Evolutionary conservation across 805 yeast species (phyloP).

Genomic region (Barnettozyma siamensis): DNA sequence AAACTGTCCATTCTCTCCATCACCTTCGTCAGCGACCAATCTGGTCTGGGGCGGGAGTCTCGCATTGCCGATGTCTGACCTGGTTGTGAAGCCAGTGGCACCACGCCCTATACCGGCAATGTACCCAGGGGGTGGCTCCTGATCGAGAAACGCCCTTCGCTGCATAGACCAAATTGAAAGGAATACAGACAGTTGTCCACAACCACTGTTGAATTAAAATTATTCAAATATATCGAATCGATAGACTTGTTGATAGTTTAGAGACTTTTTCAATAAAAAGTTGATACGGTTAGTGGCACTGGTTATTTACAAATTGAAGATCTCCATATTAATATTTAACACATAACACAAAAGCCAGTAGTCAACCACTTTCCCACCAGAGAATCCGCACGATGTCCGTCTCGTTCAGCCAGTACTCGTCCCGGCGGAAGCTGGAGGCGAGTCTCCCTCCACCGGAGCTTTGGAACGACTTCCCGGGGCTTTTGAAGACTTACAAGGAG

Average conservation of each 20-base stretch:
- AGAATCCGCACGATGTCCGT: not conserved
- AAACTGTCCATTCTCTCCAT: slow-evolving; percentile 16
- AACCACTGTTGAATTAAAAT: too few species aligned
- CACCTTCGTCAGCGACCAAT: slow-evolving; percentile 15
- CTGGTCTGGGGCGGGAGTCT: slow-evolving; percentile 27
- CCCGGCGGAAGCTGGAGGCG: not conserved
- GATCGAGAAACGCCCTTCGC: slow-evolving; percentile 64
- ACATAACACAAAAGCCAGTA: slow-evolving; percentile 7
- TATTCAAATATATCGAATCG: too few species aligned
- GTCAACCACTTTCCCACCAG: slow-evolving; percentile 6
- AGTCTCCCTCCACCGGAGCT: not conserved
- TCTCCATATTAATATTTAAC: too few species aligned
- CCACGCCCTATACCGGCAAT: slow-evolving; percentile 94
- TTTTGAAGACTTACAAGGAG: too few species aligned
- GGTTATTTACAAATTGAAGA: too few species aligned
- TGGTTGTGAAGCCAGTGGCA: slow-evolving; percentile 86
- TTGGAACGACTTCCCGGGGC: not conserved
- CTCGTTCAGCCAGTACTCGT: not conserved
- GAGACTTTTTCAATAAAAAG: too few species aligned
- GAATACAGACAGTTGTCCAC: slow-evolving; percentile 3
- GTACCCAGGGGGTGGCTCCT: slow-evolving; percentile 85
- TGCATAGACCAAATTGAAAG: slow-evolving; percentile 31
- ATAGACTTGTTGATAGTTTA: too few species aligned
- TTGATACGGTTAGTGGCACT: too few species aligned
- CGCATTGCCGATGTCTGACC: slow-evolving; percentile 64